Evolutionary conservation across 2,329 filamentous ascomycete genomes (phyloP).

Genomic region (Blastomyces parvus): DNA sequence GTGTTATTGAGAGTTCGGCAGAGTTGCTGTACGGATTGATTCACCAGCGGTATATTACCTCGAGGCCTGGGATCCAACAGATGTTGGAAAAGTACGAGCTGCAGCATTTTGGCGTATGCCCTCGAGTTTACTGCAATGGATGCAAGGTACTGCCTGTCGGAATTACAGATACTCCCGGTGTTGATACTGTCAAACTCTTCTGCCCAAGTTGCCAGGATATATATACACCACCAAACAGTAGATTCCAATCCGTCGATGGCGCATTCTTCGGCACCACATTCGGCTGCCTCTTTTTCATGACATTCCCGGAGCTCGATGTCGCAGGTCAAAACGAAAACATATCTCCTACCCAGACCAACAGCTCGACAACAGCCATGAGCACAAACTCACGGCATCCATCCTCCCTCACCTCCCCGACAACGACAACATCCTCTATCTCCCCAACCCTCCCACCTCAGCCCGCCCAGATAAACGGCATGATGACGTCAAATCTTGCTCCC

Average conservation of each 20-base stretch:
- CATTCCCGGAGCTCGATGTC: conserved; percentile 91
- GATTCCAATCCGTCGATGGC: conserved; percentile 94
- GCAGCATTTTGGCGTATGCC: conserved; percentile 90
- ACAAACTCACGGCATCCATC: conserved; percentile 24
- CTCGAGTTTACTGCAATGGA: conserved; percentile 84
- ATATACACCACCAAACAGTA: conserved; percentile 92
- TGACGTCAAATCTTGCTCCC: conserved; percentile 76
- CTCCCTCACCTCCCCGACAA: conserved; percentile 18
- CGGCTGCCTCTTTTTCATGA: conserved; percentile 94
- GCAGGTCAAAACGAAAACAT: conserved; percentile 51
- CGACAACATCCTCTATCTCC: conserved; percentile 14
- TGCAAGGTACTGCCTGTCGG: conserved; percentile 88
- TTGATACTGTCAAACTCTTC: conserved; percentile 97
- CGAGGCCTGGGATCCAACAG: conserved; percentile 88
- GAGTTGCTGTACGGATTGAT: conserved; percentile 97
- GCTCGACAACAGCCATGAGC: conserved; percentile 13
- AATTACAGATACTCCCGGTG: conserved; percentile 84
- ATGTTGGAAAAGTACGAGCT: conserved; percentile 99
- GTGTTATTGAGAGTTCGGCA: conserved; percentile 93
- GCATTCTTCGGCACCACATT: conserved; percentile 98
- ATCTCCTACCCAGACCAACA: conserved; percentile 20
- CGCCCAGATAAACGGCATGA: conserved; percentile 68
- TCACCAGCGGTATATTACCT: conserved; percentile 97
- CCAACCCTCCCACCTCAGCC: conserved; percentile 41
- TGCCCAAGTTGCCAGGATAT: conserved; percentile 95